These are phyloP conservation scores for Neurospora sublineolata DNA, from an alignment of 495 filamentous ascomycete genomes.

Conservation along the genomic window DNA sequence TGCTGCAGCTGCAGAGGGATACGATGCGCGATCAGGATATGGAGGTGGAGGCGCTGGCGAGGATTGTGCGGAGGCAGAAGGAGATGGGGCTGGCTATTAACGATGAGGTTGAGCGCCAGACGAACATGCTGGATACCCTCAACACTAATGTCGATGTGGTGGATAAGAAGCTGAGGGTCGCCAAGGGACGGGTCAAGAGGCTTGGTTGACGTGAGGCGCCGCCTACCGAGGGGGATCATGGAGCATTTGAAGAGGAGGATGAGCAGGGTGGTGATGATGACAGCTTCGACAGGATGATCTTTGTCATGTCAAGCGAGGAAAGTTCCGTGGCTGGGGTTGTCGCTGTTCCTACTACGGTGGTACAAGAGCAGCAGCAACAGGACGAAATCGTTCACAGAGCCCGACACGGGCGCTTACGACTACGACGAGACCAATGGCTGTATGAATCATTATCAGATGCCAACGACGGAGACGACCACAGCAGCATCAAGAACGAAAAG, in stretches of 20 bases:
- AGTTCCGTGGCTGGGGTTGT: neutral
- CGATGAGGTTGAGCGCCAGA: constrained; percentile 76
- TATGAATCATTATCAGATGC: neutral
- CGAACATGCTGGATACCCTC: constrained; percentile 61
- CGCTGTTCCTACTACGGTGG: neutral
- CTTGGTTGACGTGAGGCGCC: constrained; percentile 34
- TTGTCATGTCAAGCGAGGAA: neutral
- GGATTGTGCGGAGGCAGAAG: constrained; percentile 67
- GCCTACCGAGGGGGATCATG: constrained; percentile 3
- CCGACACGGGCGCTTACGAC: neutral
- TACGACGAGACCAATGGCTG: neutral
- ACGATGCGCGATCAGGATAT: constrained; percentile 80
- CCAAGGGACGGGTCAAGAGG: constrained; percentile 68
- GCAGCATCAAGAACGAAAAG: neutral
- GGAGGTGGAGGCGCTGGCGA: constrained; percentile 62
- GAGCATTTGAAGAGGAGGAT: neutral
- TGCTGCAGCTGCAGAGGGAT: constrained; percentile 73
- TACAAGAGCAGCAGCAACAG: neutral
- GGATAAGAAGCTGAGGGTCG: constrained; percentile 66
- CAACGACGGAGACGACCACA: neutral
- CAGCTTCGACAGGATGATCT: neutral
- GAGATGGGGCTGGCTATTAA: constrained; percentile 80
- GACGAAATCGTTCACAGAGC: neutral
- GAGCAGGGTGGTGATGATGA: neutral
- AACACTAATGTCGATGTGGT: constrained; percentile 67